phyloP scores from a whole-genome alignment of 108 stramenopile genomes.

The Asterionellopsis glacialis region DNA sequence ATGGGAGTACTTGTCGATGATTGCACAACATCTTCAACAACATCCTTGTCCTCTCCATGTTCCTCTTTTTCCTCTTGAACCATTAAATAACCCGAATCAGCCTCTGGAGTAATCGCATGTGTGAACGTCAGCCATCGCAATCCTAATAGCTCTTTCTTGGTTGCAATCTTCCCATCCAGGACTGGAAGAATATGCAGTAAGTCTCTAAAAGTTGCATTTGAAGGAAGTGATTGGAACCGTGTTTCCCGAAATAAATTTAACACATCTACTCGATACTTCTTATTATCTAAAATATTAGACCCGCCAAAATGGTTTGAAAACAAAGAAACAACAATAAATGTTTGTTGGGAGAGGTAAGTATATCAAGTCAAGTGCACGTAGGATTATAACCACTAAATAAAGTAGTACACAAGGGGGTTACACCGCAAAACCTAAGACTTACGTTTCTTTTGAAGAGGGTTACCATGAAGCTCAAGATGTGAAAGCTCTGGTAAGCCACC shows the following conservation, averaged over 20 bases:
- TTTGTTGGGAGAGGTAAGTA: no score
- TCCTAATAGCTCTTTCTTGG: conserved; percentile 42
- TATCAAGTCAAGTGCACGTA: no score
- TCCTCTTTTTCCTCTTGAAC: neutral
- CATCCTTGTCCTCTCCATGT: neutral
- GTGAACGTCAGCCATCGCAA: conserved; percentile 45
- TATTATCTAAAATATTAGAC: conserved; percentile 11
- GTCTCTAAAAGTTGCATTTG: conserved; percentile 46
- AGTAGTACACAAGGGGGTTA: no score
- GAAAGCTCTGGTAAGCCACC: conserved; percentile 65
- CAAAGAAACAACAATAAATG: no score
- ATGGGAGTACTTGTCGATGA: no score
- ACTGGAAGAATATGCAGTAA: conserved; percentile 44
- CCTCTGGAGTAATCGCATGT: conserved; percentile 19
- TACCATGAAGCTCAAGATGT: conserved; percentile 45
- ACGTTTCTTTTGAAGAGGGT: conserved; percentile 39
- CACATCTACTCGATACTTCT: conserved; percentile 35
- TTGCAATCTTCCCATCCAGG: conserved; percentile 47
- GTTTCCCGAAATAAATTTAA: conserved; percentile 53
- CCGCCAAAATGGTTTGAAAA: no score
- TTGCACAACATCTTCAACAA: neutral
- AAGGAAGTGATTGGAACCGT: conserved; percentile 30
- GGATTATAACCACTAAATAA: no score
- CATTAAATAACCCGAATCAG: conserved; percentile 1
- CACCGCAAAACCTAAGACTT: no score